Conservation (phyloP, 2,329 filamentous ascomycete genomes). For the Thelonectria discophora region DNA sequence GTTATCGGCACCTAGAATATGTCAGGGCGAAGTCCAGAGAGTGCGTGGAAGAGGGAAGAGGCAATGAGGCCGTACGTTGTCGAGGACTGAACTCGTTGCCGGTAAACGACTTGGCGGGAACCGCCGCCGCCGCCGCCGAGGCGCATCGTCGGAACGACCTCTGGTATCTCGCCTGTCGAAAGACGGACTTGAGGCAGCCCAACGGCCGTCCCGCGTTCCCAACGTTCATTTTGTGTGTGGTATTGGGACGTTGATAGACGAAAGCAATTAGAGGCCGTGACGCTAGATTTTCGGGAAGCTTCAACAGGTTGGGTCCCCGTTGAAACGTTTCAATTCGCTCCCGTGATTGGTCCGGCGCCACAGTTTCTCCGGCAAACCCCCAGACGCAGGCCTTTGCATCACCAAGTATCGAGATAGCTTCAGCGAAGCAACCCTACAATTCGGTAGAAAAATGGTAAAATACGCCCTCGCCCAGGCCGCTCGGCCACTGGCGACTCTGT, state of each 20-base stretch:
- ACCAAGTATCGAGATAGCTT: slow-evolving; percentile 9
- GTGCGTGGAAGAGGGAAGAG: background rate
- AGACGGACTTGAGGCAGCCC: slow-evolving; percentile 72
- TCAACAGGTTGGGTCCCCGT: slow-evolving; percentile 22
- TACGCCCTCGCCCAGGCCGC: slow-evolving; percentile 40
- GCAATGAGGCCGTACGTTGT: slow-evolving; percentile 46
- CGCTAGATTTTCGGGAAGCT: slow-evolving; percentile 42
- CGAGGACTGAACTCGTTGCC: slow-evolving; percentile 43
- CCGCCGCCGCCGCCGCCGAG: slow-evolving; percentile 49
- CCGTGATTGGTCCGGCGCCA: slow-evolving; percentile 51
- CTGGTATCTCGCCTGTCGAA: slow-evolving; percentile 67
- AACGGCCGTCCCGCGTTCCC: slow-evolving; percentile 71
- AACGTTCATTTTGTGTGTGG: slow-evolving; percentile 64
- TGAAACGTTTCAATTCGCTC: slow-evolving; percentile 29
- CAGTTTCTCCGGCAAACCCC: slow-evolving; percentile 42
- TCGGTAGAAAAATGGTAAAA: slow-evolving; percentile 29
- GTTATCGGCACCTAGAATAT: slow-evolving; percentile 45
- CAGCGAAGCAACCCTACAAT: slow-evolving; percentile 14
- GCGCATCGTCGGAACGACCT: slow-evolving; percentile 56
- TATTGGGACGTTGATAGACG: slow-evolving; percentile 30
- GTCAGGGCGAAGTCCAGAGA: slow-evolving; percentile 30
- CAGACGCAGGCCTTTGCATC: background rate
- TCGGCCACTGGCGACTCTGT: slow-evolving; percentile 35
- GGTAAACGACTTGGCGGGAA: slow-evolving; percentile 34
- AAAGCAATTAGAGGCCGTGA: slow-evolving; percentile 19